Evolutionary conservation across 768 basidiomycete genomes (phyloP).

Genomic region (Clitopilus hobsonii): DNA sequence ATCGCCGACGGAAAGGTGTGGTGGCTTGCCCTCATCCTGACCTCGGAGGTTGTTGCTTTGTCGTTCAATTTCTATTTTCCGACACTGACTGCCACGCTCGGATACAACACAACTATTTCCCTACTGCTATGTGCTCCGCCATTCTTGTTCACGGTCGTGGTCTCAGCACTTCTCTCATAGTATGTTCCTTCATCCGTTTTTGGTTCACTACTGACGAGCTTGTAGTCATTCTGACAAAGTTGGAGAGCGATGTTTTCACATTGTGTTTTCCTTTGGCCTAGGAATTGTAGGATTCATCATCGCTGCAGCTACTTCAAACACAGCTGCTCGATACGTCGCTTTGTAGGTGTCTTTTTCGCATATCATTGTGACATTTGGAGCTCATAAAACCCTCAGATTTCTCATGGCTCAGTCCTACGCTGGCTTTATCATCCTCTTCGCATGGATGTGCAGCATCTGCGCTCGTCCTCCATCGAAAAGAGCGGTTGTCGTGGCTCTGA

Average conservation of each 20-base stretch:
- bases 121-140: slow-evolving; percentile 65
- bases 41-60: slow-evolving; percentile 39
- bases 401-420: slow-evolving; percentile 23
- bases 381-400: slow-evolving; percentile 2
- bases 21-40: slow-evolving; percentile 51
- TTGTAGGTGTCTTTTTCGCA: slow-evolving; percentile 33
- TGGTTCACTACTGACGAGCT: not conserved
- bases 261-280: slow-evolving; percentile 36
- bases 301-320: slow-evolving; percentile 44
- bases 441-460: slow-evolving; percentile 10
- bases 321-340: slow-evolving; percentile 44
- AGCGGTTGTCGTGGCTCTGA: slow-evolving; percentile 59
- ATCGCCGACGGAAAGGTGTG: slow-evolving; percentile 65
- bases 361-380: not conserved
- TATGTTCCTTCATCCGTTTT: slow-evolving; percentile 14
- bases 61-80: slow-evolving; percentile 63
- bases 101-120: slow-evolving; percentile 51
- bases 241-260: slow-evolving; percentile 60
- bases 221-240: slow-evolving; percentile 53
- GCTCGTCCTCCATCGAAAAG: slow-evolving; percentile 60
- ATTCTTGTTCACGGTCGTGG: slow-evolving; percentile 45
- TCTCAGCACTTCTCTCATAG: slow-evolving; percentile 39
- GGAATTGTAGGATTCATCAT: slow-evolving; percentile 59
- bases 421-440: slow-evolving; percentile 45
- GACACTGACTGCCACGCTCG: slow-evolving; percentile 59